Percentiles rank a stretch among this genome's conserved stretches.
Conservation (phyloP, 306 rosid genomes). For the Sophora flavescens region DNA sequence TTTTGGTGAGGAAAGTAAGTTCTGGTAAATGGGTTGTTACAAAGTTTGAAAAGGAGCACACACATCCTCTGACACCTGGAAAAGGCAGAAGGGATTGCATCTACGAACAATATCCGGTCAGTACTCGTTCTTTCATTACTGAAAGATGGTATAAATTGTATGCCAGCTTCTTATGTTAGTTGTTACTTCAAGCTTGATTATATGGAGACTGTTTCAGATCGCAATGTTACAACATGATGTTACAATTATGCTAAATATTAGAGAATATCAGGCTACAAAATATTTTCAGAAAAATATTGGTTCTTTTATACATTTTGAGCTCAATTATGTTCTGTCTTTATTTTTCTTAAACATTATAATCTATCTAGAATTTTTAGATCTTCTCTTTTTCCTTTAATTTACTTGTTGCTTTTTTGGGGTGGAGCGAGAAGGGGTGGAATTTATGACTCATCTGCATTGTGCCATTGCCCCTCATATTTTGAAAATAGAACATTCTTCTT, state of each 20-base stretch:
- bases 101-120: constrained; percentile 88
- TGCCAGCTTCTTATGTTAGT: constrained; percentile 28
- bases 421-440: background rate
- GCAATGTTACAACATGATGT: constrained; percentile 10
- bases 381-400: constrained; percentile 6
- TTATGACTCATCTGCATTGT: constrained; percentile 5
- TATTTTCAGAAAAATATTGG: constrained; percentile 24
- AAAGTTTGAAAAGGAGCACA: constrained; percentile 85
- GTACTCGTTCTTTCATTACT: constrained; percentile 50
- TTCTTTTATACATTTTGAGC: constrained; percentile 3
- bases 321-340: constrained; percentile 24
- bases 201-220: constrained; percentile 6
- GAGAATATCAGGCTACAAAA: constrained; percentile 6
- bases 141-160: background rate
- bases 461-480: background rate
- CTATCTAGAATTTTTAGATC: background rate
- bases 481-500: constrained; percentile 30
- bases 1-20: constrained; percentile 81
- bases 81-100: constrained; percentile 84
- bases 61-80: constrained; percentile 86
- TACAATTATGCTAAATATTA: background rate
- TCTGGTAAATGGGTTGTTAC: constrained; percentile 95
- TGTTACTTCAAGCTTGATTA: constrained; percentile 18
- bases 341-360: background rate
- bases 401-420: background rate